Evolutionary conservation across 1,284 basidiomycete species (phyloP), one percentile per base, ranked within the genome.

Genomic region (Irpex lacteus): DNA sequence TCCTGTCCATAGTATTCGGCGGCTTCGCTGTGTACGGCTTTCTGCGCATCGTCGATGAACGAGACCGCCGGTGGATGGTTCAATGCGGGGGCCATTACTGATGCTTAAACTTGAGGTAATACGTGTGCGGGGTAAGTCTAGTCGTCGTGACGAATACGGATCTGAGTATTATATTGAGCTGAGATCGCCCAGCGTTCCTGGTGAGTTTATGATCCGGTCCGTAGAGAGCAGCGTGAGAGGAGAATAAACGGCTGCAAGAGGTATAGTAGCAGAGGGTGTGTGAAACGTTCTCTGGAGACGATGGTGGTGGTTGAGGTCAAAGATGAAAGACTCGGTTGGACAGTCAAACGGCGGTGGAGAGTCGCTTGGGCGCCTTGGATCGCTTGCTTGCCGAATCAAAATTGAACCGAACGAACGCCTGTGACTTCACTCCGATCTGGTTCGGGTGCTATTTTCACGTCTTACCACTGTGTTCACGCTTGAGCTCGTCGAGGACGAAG

Each of bases 1-100:
- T 94, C 90, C 60, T 82, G 84, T 36, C 87, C 87, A 55, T 96
- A 96, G 78, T 95, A 96, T 13, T 87, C 85, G n/a, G 87, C 81
- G 6, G 94, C 86, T 64, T 95, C 91, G 64, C 82, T 82, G 70
- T 92, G 80, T 65, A 85, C 81, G 1, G 85, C 80, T 40, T 81
- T 77, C 34, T 80, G 76, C 68, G 32, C 32, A 34, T 92, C 89
- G 69, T 91, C 91, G 69, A 88, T 74, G 71, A 92, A 92, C 65
- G 80, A 80, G 58, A 89, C 84, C 64, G 82, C 81, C 11, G 88
- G 70, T 0, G 90, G 89, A 69, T 90, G 89, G 64, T 71, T 66
- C 53, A 80, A 67, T 36, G 73, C 61, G 19, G 78, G 76, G 3
- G 78, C 73, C 78, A 80, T 80, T 49, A 52, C 34, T 49, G 37